These are phyloP conservation scores for Cryptococcus sp. DNA, from an alignment of 1,284 basidiomycete species.

Conservation along the genomic window DNA sequence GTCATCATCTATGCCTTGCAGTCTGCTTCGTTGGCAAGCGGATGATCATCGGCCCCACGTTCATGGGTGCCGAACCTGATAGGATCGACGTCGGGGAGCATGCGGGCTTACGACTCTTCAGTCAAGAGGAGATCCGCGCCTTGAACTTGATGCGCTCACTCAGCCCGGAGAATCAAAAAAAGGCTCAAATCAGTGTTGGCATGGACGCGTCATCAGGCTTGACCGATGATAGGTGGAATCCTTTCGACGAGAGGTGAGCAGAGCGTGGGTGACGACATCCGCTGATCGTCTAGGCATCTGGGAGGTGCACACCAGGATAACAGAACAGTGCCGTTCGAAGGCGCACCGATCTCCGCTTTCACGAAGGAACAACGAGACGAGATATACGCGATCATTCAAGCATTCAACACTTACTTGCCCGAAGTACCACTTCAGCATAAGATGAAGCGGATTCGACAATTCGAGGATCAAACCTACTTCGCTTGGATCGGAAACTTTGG, in stretches of 20 bases:
- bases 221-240: slow-evolving; percentile 49
- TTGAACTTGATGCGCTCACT: slow-evolving; percentile 45
- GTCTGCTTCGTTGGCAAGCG: slow-evolving; percentile 43
- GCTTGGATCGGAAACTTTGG: slow-evolving; percentile 48
- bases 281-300: background rate
- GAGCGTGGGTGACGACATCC: background rate
- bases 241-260: slow-evolving; percentile 39
- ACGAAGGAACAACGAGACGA: slow-evolving; percentile 31
- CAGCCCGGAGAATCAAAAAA: slow-evolving; percentile 33
- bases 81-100: slow-evolving; percentile 45
- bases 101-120: slow-evolving; percentile 43
- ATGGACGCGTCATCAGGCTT: slow-evolving; percentile 34
- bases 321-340: slow-evolving; percentile 45
- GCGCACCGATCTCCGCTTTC: slow-evolving; percentile 36
- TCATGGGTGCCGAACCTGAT: slow-evolving; percentile 51
- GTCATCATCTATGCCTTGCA: slow-evolving; percentile 48
- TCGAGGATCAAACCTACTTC: slow-evolving; percentile 44
- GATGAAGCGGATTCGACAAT: slow-evolving; percentile 28
- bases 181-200: slow-evolving; percentile 38
- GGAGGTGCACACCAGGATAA: slow-evolving; percentile 27
- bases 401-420: slow-evolving; percentile 50
- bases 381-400: slow-evolving; percentile 35
- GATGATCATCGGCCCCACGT: slow-evolving; percentile 48
- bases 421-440: slow-evolving; percentile 30
- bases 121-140: slow-evolving; percentile 40